Evolutionary conservation across 2,329 filamentous ascomycete genomes (phyloP).

Genomic region (Fusarium buharicum): DNA sequence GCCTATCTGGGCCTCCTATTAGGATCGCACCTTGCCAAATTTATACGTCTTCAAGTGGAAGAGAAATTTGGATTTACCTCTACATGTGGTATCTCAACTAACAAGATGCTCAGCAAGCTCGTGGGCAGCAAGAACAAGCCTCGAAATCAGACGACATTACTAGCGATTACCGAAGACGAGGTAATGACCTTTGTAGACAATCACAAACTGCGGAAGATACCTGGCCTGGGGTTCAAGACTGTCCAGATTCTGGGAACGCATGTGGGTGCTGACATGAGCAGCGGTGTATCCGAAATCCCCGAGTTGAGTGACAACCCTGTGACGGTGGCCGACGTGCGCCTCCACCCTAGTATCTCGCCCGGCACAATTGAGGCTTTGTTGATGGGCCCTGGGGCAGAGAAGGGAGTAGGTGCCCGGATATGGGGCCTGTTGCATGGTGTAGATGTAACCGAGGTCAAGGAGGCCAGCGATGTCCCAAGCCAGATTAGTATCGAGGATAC

Average conservation of each 20-base stretch:
- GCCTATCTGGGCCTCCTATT: slow-evolving; percentile 73
- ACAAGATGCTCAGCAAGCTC: slow-evolving; percentile 87
- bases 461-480: slow-evolving; percentile 76
- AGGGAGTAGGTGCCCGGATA: slow-evolving; percentile 75
- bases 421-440: slow-evolving; percentile 86
- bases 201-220: slow-evolving; percentile 81
- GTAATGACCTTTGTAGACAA: slow-evolving; percentile 76
- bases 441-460: slow-evolving; percentile 78
- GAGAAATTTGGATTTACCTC: slow-evolving; percentile 84
- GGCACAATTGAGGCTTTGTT: slow-evolving; percentile 75
- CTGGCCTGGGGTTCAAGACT: slow-evolving; percentile 83
- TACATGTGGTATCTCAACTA: slow-evolving; percentile 87
- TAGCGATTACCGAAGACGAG: slow-evolving; percentile 70
- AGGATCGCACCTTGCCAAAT: slow-evolving; percentile 81
- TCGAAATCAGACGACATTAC: slow-evolving; percentile 83
- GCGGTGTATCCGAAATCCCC: slow-evolving; percentile 45
- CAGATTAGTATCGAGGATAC: slow-evolving; percentile 97
- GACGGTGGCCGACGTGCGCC: slow-evolving; percentile 73
- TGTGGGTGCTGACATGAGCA: slow-evolving; percentile 54
- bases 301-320: slow-evolving; percentile 59
- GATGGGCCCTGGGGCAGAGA: slow-evolving; percentile 73
- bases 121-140: slow-evolving; percentile 88
- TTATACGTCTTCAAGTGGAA: slow-evolving; percentile 79
- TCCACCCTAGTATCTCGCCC: slow-evolving; percentile 70
- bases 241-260: slow-evolving; percentile 62